Conservation (phyloP, 2,329 filamentous ascomycete genomes). For the Fusarium palustre region DNA sequence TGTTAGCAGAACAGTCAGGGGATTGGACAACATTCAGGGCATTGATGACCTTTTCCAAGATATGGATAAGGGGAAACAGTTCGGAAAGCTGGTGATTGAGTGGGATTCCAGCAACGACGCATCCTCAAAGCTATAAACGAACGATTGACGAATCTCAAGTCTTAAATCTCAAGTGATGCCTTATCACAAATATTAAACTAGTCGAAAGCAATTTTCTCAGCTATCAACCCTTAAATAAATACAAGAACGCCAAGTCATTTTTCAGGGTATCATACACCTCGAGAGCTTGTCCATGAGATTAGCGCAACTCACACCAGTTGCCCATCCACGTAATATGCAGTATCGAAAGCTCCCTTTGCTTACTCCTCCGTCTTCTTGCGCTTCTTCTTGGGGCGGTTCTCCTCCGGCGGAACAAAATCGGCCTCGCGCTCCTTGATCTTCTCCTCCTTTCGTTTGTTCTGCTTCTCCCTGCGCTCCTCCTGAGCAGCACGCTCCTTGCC, state of each 20-base stretch:
- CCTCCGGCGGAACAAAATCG: constrained; percentile 88
- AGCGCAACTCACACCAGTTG: constrained; percentile 40
- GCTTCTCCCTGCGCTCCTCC: constrained; percentile 84
- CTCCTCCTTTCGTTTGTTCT: constrained; percentile 88
- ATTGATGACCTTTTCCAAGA: constrained; percentile 88
- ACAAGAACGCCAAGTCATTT: constrained; percentile 43
- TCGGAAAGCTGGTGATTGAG: constrained; percentile 91
- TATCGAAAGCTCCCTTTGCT: constrained; percentile 24
- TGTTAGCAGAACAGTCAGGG: constrained; percentile 78
- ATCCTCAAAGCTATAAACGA: constrained; percentile 55
- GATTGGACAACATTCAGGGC: constrained; percentile 79
- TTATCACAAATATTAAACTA: background rate
- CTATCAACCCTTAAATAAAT: constrained; percentile 32
- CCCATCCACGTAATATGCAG: constrained; percentile 29
- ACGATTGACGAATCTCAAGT: background rate
- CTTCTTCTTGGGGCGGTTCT: constrained; percentile 75
- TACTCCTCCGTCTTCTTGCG: constrained; percentile 65
- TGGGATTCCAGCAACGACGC: constrained; percentile 58
- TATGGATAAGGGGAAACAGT: constrained; percentile 86
- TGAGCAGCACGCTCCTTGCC: constrained; percentile 87
- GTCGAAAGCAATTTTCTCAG: constrained; percentile 11
- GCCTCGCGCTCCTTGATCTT: constrained; percentile 86
- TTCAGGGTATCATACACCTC: constrained; percentile 49
- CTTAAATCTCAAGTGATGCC: background rate
- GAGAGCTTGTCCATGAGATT: constrained; percentile 35